Base-by-base conservation (phyloP, 495 filamentous ascomycete genomes). In the Neurospora tetrasperma region DNA sequence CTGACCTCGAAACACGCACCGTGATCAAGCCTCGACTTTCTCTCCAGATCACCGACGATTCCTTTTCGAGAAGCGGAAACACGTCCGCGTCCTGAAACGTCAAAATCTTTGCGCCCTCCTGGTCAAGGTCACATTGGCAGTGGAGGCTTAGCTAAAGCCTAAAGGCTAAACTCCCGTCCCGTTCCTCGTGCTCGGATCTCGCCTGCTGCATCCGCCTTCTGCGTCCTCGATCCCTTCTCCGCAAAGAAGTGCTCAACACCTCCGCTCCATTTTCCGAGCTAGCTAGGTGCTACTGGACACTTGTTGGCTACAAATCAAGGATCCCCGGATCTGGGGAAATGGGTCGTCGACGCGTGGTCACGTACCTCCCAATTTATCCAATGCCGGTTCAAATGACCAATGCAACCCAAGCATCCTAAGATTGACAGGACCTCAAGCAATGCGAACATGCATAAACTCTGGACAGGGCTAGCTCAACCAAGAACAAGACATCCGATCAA, bases 11-110 rank as follows among this genome's bases (percentile, higher is more conserved):
- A 35, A 31, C 54, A 14, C 54, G 12, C 3, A 62, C 54, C 14
- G 35, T 62, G 54, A 11, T 62, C 27, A 62, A 35, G 23, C 27
- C 27, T 62, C 54, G 7, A 62, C 54, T 31, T 54, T 0, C 20
- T 35, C 54, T 18, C 27, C 23, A 5, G 5, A 59, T 66, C 54
- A 66, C 23, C 39, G 31, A 54, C 69, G 69, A 77, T 39, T 71
- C 76, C 73, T 20, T 54, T 76, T 76, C 18, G 70, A 75, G 20
- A 44, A 46, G 66, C 75, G 76, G 76, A 76, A 71, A 42, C 35
- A 40, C 40, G 46, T 76, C 76, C 76, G 75, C 39, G 54, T 48
- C 70, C 73, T 73, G 72, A 75, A 75, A 74, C 70, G 71, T 46
- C 42, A 48, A 46, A 46, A 38, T 42, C 42, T 41, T 40, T 31